A percentile compares a stretch with the other conserved stretches of the same genome.
These are phyloP conservation scores for Aspergillus japonicus DNA, from an alignment of 2,329 filamentous ascomycete genomes.

Conservation along the genomic window DNA sequence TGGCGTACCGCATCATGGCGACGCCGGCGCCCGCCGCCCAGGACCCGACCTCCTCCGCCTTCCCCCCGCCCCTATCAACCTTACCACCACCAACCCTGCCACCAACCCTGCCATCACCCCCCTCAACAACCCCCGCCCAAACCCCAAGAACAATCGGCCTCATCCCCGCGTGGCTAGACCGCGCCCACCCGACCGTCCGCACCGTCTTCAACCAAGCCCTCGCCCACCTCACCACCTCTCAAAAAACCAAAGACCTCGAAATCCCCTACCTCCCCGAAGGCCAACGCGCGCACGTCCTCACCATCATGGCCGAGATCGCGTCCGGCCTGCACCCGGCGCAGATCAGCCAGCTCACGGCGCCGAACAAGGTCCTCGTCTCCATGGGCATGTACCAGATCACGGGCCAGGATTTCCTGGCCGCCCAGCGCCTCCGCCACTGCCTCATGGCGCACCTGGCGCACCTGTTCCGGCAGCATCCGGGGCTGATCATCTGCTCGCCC, in stretches of 20 bases:
- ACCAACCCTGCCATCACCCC: too few relatives aligned
- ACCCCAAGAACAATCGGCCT: constrained; percentile 63
- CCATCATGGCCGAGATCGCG: constrained; percentile 72
- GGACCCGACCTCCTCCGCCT: constrained; percentile 60
- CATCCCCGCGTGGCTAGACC: constrained; percentile 66
- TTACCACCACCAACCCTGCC: constrained; percentile 32
- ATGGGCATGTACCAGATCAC: constrained; percentile 62
- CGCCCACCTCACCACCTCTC: constrained; percentile 51
- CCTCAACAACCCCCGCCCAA: constrained; percentile 16
- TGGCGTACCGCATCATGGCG: constrained; percentile 79
- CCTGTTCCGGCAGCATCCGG: constrained; percentile 69
- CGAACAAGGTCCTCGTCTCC: constrained; percentile 69
- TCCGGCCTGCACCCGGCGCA: constrained; percentile 51
- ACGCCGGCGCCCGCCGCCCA: constrained; percentile 61
- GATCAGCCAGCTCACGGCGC: constrained; percentile 58
- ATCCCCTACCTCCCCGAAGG: constrained; percentile 64
- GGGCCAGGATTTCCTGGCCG: constrained; percentile 68
- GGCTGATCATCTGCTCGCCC: constrained; percentile 75
- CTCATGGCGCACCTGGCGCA: constrained; percentile 76
- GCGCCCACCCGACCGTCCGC: constrained; percentile 63
- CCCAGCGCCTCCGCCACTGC: constrained; percentile 69
- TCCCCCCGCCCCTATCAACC: constrained; percentile 51
- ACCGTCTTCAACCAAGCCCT: constrained; percentile 62
- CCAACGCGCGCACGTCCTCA: constrained; percentile 73
- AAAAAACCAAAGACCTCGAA: constrained; percentile 50